phyloP scores from a whole-genome alignment of 441 rosid species.

The Brassica hybrid region DNA sequence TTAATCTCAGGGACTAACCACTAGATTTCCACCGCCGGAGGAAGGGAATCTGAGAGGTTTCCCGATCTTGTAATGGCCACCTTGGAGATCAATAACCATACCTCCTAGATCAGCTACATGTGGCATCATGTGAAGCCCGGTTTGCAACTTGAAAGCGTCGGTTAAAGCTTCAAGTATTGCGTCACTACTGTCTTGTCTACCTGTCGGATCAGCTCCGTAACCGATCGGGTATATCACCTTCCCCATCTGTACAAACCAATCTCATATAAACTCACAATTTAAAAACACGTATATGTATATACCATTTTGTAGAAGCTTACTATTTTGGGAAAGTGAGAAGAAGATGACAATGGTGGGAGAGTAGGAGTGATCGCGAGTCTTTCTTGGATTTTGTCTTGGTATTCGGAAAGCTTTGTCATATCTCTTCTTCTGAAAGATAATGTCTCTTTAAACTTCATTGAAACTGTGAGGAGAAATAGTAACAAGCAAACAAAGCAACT shows the following conservation, averaged over 20 bases:
- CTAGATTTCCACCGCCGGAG: conserved; percentile 59
- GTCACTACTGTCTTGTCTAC: conserved; percentile 51
- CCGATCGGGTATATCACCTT: conserved; percentile 49
- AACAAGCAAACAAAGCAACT: neutral
- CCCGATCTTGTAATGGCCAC: conserved; percentile 53
- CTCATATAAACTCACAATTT: neutral
- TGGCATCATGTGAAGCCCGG: conserved; percentile 43
- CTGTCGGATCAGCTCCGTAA: conserved; percentile 66
- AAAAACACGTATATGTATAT: neutral
- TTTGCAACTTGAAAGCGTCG: conserved; percentile 51
- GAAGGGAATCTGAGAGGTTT: conserved; percentile 61
- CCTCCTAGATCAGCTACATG: conserved; percentile 60
- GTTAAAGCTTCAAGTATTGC: conserved; percentile 52
- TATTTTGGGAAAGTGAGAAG: conserved; percentile 40
- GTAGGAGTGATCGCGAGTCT: conserved; percentile 34
- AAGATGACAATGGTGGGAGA: conserved; percentile 26
- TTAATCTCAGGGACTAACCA: conserved; percentile 43
- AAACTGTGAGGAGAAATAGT: conserved; percentile 32
- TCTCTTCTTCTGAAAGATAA: conserved; percentile 37
- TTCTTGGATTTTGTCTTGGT: conserved; percentile 48
- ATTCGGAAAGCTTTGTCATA: conserved; percentile 38
- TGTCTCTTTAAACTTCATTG: conserved; percentile 36
- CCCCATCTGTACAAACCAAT: conserved; percentile 44
- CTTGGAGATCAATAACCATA: conserved; percentile 53
- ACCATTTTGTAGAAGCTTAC: conserved; percentile 31